Percentiles rank a stretch among this genome's conserved stretches.
Conservation (phyloP, 306 rosid genomes). For the Casuarina equisetifolia region DNA sequence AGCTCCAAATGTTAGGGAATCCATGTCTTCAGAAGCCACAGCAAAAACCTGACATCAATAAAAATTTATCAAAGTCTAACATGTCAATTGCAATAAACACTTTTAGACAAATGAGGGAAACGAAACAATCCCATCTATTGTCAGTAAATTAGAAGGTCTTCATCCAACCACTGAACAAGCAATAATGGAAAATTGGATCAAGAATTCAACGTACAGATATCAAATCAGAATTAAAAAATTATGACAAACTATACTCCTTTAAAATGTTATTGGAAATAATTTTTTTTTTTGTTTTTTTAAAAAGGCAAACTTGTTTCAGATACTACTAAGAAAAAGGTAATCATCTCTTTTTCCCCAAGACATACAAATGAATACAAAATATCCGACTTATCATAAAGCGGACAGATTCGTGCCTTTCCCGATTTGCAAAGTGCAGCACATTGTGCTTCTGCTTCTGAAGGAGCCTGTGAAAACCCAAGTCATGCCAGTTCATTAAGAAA, state of each 20-base stretch:
- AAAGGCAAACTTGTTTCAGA: neutral
- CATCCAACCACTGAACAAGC: conserved; percentile 19
- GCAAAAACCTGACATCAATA: conserved; percentile 68
- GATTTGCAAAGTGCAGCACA: conserved; percentile 93
- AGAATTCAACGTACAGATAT: neutral
- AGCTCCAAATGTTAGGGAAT: conserved; percentile 93
- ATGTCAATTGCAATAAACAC: conserved; percentile 5
- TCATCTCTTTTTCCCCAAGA: neutral
- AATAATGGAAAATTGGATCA: conserved; percentile 12
- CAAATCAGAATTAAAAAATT: neutral
- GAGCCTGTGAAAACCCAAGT: conserved; percentile 68
- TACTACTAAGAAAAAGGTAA: neutral
- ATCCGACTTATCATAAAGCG: conserved; percentile 8
- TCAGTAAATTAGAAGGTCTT: conserved; percentile 2
- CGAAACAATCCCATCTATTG: conserved; percentile 10
- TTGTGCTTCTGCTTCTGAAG: conserved; percentile 99
- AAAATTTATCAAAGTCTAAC: conserved; percentile 13
- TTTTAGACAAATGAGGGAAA: neutral
- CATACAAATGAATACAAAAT: conserved; percentile 18
- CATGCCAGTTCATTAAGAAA: conserved; percentile 25
- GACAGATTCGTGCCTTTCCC: conserved; percentile 69
- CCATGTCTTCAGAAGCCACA: conserved; percentile 99
- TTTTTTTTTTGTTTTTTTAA: too few species aligned
- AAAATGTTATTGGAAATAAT: neutral
- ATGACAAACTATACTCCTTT: neutral